Percentiles rank a stretch among this genome's conserved stretches.
These are phyloP conservation scores for Silene conica DNA, from an alignment of 148 eudicot species.

Conservation along the genomic window DNA sequence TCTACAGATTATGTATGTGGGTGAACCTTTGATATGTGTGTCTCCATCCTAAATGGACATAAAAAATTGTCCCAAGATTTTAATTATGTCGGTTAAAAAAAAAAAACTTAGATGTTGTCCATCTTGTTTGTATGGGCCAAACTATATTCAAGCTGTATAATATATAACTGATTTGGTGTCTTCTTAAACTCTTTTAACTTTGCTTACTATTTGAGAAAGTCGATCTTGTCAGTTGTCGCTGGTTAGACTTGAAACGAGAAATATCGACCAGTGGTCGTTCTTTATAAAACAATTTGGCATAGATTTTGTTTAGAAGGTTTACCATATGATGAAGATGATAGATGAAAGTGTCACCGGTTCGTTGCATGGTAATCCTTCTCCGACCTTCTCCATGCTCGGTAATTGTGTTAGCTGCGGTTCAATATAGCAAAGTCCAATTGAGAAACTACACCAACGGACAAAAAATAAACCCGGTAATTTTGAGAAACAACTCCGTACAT, in stretches of 20 bases:
- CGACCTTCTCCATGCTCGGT: too few relatives aligned
- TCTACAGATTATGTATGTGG: slow-evolving; percentile 22
- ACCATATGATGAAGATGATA: too few relatives aligned
- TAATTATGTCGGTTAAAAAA: slow-evolving; percentile 19
- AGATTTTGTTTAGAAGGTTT: neutral
- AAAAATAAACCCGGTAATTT: too few relatives aligned
- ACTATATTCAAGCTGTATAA: slow-evolving; percentile 32
- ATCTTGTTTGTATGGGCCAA: slow-evolving; percentile 26
- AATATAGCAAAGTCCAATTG: too few relatives aligned
- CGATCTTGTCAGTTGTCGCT: neutral
- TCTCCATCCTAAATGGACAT: slow-evolving; percentile 36
- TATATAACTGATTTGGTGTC: slow-evolving; percentile 23
- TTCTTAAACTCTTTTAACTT: neutral
- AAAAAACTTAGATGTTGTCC: slow-evolving; percentile 21
- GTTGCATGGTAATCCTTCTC: too few relatives aligned
- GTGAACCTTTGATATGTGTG: slow-evolving; percentile 25
- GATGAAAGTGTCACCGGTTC: too few relatives aligned
- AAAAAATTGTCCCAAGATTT: slow-evolving; percentile 27
- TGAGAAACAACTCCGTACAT: too few relatives aligned
- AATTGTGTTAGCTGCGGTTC: too few relatives aligned
- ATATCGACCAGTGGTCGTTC: neutral
- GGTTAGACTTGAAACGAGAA: neutral
- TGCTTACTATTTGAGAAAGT: neutral
- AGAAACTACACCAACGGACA: too few relatives aligned
- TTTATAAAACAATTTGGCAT: neutral